These are phyloP conservation scores for Triglochin maritima DNA, from an alignment of 106 monocot genomes.

Conservation along the genomic window DNA sequence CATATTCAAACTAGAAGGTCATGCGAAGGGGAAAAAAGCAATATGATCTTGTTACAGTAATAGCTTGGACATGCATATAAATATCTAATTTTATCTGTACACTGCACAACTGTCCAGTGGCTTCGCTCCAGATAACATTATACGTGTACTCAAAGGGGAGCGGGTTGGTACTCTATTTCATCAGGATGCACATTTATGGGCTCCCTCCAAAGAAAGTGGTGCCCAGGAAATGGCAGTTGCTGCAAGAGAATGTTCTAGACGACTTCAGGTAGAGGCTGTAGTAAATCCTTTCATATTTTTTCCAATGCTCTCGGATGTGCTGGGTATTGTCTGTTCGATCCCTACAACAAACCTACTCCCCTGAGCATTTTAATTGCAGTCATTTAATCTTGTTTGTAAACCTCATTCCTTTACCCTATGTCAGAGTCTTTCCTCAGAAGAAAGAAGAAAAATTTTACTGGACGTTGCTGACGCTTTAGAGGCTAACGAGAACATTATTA, in stretches of 20 bases:
- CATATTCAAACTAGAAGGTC: too few species aligned
- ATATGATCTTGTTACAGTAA: too few species aligned
- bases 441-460: constrained; percentile 67
- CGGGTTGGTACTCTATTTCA: constrained; percentile 89
- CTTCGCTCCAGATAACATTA: constrained; percentile 59
- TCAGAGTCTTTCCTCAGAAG: constrained; percentile 64
- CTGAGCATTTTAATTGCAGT: too few species aligned
- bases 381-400: not conserved
- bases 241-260: constrained; percentile 88
- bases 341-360: too few species aligned
- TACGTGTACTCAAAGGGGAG: constrained; percentile 78
- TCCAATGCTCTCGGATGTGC: too few species aligned
- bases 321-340: too few species aligned
- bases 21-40: too few species aligned
- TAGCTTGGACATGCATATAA: too few species aligned
- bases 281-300: not conserved
- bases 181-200: constrained; percentile 57
- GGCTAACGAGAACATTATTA: constrained; percentile 58
- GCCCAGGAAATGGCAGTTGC: constrained; percentile 88
- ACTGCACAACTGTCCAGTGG: constrained; percentile 39
- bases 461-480: constrained; percentile 85
- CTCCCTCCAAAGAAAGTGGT: constrained; percentile 38
- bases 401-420: not conserved
- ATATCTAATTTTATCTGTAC: constrained; percentile 1
- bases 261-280: constrained; percentile 51